These are phyloP conservation scores for Anethum foeniculum DNA, from an alignment of 140 eudicot genomes.

Conservation along the genomic window DNA sequence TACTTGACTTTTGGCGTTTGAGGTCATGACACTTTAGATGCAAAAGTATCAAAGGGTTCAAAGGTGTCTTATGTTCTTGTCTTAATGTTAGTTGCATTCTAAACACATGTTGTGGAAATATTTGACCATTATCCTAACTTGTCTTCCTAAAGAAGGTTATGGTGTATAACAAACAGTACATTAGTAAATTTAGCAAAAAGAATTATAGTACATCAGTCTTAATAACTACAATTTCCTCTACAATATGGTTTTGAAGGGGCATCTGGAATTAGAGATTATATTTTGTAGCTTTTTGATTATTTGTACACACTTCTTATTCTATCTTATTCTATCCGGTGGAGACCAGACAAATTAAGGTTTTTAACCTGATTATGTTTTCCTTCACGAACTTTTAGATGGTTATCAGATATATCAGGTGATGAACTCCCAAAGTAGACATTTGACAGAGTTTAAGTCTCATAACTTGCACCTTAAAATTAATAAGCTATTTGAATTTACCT, in stretches of 20 bases:
- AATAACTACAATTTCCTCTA: not conserved
- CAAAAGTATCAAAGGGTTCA: not conserved
- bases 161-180: not conserved
- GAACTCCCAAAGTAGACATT: not conserved
- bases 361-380: not conserved
- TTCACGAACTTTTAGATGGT: not conserved
- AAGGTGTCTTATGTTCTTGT: not conserved
- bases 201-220: not conserved
- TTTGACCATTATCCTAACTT: not conserved
- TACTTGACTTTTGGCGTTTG: constrained; percentile 1
- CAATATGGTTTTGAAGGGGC: not conserved
- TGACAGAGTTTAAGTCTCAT: not conserved
- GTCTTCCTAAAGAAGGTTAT: not conserved
- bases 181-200: not conserved
- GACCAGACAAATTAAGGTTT: not conserved
- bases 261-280: not conserved
- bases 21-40: not conserved
- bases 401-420: not conserved
- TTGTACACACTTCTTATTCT: not conserved
- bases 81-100: not conserved
- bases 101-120: not conserved
- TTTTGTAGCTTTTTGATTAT: not conserved
- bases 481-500: not conserved
- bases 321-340: not conserved
- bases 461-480: not conserved